Evolutionary conservation across 73 alveolate genomes (phyloP).

Genomic region (Breviolum minutum): DNA sequence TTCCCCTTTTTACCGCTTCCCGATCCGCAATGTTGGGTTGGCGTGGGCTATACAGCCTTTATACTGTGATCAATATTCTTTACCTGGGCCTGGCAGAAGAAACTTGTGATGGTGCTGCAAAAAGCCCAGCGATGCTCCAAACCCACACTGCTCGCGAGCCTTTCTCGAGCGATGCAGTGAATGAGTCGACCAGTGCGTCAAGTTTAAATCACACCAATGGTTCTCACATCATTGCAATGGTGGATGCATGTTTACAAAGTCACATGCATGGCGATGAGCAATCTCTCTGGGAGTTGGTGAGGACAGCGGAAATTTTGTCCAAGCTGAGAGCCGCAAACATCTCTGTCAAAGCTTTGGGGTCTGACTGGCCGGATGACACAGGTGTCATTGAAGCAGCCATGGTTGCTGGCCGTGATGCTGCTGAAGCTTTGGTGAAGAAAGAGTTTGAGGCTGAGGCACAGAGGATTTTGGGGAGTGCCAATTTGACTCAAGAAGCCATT

Average conservation of each 20-base stretch:
- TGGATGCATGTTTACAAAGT: constrained; percentile 45
- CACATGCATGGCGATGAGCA: constrained; percentile 21
- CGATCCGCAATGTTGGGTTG: too few species aligned
- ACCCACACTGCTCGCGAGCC: not conserved
- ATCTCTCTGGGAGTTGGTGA: constrained; percentile 43
- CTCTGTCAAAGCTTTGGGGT: constrained; percentile 44
- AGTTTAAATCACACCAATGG: not conserved
- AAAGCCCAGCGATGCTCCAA: constrained; percentile 11
- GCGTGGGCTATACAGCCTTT: too few species aligned
- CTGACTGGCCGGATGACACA: constrained; percentile 61
- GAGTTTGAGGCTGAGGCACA: constrained; percentile 62
- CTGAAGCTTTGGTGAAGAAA: constrained; percentile 61
- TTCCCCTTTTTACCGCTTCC: too few species aligned
- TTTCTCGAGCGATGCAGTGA: not conserved
- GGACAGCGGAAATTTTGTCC: constrained; percentile 59
- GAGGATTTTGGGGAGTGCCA: constrained; percentile 22
- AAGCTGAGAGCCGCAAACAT: constrained; percentile 10
- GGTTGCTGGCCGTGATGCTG: constrained; percentile 64
- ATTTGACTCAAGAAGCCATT: constrained; percentile 41
- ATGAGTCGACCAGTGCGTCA: not conserved
- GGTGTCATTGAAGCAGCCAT: constrained; percentile 42
- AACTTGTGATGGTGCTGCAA: not conserved
- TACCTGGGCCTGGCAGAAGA: too few species aligned
- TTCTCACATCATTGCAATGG: constrained; percentile 24
- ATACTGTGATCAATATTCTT: too few species aligned